Evolutionary conservation across 495 filamentous ascomycete genomes (phyloP), one percentile per base, ranked within the genome.

Genomic region (Xylaria intraflava): DNA sequence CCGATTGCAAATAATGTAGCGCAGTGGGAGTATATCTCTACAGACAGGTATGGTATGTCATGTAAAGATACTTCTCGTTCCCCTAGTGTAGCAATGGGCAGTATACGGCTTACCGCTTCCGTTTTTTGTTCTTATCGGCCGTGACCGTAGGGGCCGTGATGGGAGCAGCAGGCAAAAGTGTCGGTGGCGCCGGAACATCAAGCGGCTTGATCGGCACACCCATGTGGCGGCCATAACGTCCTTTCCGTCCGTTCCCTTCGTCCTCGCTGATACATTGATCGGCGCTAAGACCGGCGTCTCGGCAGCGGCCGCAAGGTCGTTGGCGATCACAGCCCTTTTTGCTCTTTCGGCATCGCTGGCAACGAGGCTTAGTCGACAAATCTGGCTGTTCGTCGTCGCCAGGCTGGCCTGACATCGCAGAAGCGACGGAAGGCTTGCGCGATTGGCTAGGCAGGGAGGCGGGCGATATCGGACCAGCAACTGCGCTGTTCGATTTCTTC

Each of bases 281-380:
- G 48, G 89, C 80, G 44, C 87, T 84, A 61, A 98, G 86, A 12
- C 93, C 93, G 23, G 94, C 93, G 72, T 98, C 93, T 65, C 89
- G 88, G 82, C 93, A 98, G 55, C 93, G 81, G 33, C 88, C 87
- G 64, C 93, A 98, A 10, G 93, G 93, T 36, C 93, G 84, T 64
- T 96, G 90, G 49, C 93, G 84, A 75, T 98, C 94, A 65, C 93
- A 98, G 6, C 93, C 93, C 72, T 98, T 98, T 79, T 98, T 98
- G 68, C 91, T 96, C 81, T 97, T 97, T 56, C 93, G 85, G 76
- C 93, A 98, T 41, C 93, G 88, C 66, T 97, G 93, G 77, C 93
- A 98, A 58, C 93, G 91, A 26, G 93, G 93, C 71, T 96, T 96
- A 33, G 86, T 89, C 1, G 89, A 94, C 17, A 95, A 73, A 58